A percentile compares a stretch with the other conserved stretches of the same genome.
Evolutionary conservation across 257 asterid species (phyloP).

Genomic region (Solanum lignicaule): DNA sequence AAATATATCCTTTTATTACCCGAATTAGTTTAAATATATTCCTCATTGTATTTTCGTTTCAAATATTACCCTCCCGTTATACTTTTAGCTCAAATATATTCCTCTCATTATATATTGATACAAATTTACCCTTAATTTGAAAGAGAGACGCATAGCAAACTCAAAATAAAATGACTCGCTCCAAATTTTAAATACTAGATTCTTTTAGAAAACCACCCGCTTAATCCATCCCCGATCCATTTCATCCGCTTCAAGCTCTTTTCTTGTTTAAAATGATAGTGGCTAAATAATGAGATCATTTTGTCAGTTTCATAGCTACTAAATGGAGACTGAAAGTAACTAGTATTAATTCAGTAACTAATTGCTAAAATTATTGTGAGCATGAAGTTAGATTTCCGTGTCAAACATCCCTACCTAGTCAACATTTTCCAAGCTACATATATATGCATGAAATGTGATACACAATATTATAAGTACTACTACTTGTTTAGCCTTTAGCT

Average conservation of each 20-base stretch:
- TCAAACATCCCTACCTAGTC: background rate
- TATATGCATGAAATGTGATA: background rate
- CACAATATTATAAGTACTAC: background rate
- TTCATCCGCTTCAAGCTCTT: background rate
- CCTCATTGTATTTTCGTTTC: background rate
- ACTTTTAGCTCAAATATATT: background rate
- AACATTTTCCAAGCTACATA: background rate
- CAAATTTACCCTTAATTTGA: background rate
- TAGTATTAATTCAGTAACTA: background rate
- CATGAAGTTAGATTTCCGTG: background rate
- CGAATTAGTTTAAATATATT: background rate
- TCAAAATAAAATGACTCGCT: background rate
- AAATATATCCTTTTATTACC: background rate
- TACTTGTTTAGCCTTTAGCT: background rate
- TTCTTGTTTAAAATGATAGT: background rate
- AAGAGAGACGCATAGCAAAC: background rate
- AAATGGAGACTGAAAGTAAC: background rate
- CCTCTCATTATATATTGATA: background rate
- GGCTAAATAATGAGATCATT: background rate
- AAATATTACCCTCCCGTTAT: background rate
- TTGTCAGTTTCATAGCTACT: background rate
- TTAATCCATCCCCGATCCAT: background rate
- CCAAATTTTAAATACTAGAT: background rate
- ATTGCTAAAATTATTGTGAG: background rate
- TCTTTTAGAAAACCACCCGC: background rate